A percentile compares a stretch with the other conserved stretches of the same genome.
phyloP scores from a whole-genome alignment of 2,329 filamentous ascomycete species.

The Cucurbitaria berberidis region DNA sequence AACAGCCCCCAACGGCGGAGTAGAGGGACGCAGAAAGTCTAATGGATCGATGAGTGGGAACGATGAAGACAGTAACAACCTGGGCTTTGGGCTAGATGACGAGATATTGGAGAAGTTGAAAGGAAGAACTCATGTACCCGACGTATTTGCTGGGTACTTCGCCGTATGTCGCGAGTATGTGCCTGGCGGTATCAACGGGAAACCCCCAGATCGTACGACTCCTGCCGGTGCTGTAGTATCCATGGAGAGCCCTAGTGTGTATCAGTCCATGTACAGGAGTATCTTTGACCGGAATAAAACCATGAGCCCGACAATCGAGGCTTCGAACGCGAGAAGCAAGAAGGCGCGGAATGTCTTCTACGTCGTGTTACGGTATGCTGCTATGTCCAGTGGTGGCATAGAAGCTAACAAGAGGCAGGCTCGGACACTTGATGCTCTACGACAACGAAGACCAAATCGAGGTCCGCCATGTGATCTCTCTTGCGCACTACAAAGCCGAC shows the following conservation, averaged over 20 bases:
- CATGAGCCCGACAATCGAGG: constrained; percentile 61
- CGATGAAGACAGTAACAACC: constrained; percentile 16
- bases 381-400: not conserved
- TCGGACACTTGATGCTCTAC: constrained; percentile 96
- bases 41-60: constrained; percentile 16
- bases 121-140: constrained; percentile 63
- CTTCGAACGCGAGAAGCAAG: constrained; percentile 59
- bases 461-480: constrained; percentile 92
- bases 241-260: constrained; percentile 87
- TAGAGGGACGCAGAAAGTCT: constrained; percentile 15
- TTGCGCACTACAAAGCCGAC: constrained; percentile 84
- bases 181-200: constrained; percentile 88
- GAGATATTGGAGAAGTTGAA: constrained; percentile 34
- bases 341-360: constrained; percentile 89
- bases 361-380: constrained; percentile 77
- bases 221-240: constrained; percentile 79
- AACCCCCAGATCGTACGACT: constrained; percentile 84
- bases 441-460: constrained; percentile 95
- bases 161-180: constrained; percentile 94
- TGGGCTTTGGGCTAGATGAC: constrained; percentile 29
- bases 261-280: constrained; percentile 97
- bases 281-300: constrained; percentile 82
- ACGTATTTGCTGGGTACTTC: constrained; percentile 90
- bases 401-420: constrained; percentile 25
- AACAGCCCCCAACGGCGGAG: not conserved